Base-by-base conservation (phyloP, 2,329 filamentous ascomycete species). In the Didymella glomerata region DNA sequence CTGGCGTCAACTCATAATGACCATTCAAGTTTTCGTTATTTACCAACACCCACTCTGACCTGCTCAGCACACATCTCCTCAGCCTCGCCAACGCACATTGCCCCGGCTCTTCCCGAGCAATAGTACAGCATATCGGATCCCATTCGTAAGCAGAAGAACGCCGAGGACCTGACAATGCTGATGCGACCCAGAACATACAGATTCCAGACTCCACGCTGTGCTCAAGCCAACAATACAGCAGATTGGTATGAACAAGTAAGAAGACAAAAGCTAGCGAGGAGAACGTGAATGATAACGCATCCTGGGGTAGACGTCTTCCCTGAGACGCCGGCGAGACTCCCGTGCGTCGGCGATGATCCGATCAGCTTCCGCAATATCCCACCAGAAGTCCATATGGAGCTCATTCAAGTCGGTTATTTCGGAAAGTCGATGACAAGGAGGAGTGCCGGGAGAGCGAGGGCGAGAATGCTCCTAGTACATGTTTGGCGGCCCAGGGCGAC, bases 401-500 rank as follows among this genome's bases (percentile, higher is more conserved):
- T 25, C 11, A 16, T 22, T 42, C 2, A 24, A 25, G 22, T 42
- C 22, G 16, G 40, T 25, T 24, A 16, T 27, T 14, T 27, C 13
- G 13, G 41, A 44, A 14, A 44, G 24, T 24, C 22, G 16, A n/a
- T 16, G 14, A 10, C 30, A 16, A 34, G 11, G 34, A 38, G n/a
- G n/a, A 24, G 38, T 3, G 18, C 9, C 20, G 9, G 2, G 40
- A 24, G 24, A 20, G 36, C 36, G 36, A 25, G 41, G 5, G 18
- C 41, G 14, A n/a, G 24, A 27, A 24, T 44, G 13, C 13, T 38
- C 48, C 54, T 71, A 74, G 59, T 73, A 74, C 71, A 74, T 74
- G 51, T 72, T 73, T 18, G 71, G 71, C 34, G 71, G 70, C 40
- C 70, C 70, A 2, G 70, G 72, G 45, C 72, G 65, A 34, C 71